Conservation (phyloP, 2,329 filamentous ascomycete species). For the Juglanconis sp. region DNA sequence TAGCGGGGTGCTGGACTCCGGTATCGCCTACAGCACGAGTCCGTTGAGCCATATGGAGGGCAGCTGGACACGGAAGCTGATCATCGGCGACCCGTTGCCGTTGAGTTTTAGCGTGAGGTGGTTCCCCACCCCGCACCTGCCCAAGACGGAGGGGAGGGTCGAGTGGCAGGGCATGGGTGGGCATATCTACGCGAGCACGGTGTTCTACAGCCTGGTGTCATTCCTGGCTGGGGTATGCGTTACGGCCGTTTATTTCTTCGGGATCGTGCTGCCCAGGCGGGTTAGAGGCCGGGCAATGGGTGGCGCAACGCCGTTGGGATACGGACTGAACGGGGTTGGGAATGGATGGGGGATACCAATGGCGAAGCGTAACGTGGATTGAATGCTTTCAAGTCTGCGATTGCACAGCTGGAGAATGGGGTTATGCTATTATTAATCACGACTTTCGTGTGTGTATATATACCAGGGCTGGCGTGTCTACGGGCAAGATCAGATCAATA, state of each 20-base stretch:
- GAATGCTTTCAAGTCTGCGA: background rate
- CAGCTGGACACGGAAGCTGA: conserved; percentile 59
- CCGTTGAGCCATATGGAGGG: conserved; percentile 60
- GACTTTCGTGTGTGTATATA: conserved; percentile 16
- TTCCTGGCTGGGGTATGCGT: conserved; percentile 54
- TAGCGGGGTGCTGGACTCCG: conserved; percentile 81
- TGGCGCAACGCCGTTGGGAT: conserved; percentile 56
- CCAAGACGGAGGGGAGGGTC: conserved; percentile 62
- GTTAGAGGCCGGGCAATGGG: conserved; percentile 49
- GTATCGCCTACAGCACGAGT: conserved; percentile 80
- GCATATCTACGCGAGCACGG: conserved; percentile 60
- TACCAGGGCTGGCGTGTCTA: conserved; percentile 1
- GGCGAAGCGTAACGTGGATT: conserved; percentile 39
- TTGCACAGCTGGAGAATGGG: conserved; percentile 31
- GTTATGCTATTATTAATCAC: conserved; percentile 8
- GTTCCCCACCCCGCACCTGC: conserved; percentile 74
- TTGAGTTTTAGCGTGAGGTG: conserved; percentile 79
- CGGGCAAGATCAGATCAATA: conserved; percentile 12
- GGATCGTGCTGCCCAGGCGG: conserved; percentile 54
- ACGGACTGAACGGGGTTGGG: conserved; percentile 46
- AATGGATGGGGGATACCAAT: conserved; percentile 56
- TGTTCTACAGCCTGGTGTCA: conserved; percentile 60
- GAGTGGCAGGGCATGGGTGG: conserved; percentile 65
- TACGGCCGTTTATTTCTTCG: conserved; percentile 58
- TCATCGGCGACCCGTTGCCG: conserved; percentile 83